These are phyloP conservation scores for Thelonectria olida DNA, from an alignment of 2,329 filamentous ascomycete genomes.

Conservation along the genomic window DNA sequence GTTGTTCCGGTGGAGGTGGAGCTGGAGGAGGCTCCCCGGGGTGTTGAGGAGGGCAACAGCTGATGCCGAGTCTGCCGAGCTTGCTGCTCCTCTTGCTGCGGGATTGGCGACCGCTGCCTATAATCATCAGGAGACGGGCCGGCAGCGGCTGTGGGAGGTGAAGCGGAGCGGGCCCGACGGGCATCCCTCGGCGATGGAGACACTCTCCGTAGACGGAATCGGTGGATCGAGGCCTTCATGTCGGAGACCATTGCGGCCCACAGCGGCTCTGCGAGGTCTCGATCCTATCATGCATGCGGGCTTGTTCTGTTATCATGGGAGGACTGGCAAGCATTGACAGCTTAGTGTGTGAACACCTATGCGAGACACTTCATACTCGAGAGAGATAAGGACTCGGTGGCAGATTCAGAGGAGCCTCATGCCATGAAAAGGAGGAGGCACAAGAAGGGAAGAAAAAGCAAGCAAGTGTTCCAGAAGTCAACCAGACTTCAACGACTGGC, in stretches of 20 bases:
- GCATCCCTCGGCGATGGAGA: slow-evolving; percentile 36
- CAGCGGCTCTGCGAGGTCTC: not conserved
- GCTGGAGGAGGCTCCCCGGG: not conserved
- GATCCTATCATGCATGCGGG: not conserved
- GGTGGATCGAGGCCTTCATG: slow-evolving; percentile 41
- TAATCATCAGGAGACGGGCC: slow-evolving; percentile 27
- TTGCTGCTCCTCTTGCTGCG: slow-evolving; percentile 33
- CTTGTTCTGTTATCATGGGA: not conserved
- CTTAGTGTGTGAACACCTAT: no score
- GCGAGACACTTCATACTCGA: no score
- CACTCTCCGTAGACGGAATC: slow-evolving; percentile 37
- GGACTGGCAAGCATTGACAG: no score
- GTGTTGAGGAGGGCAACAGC: not conserved
- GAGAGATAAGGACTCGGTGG: not conserved
- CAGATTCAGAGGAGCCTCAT: no score
- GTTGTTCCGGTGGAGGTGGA: slow-evolving; percentile 1
- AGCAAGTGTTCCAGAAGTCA: not conserved
- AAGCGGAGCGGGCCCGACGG: slow-evolving; percentile 42
- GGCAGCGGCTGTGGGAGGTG: slow-evolving; percentile 25
- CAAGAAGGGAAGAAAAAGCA: slow-evolving; percentile 1
- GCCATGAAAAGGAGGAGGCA: not conserved
- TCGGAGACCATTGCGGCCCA: slow-evolving; percentile 38
- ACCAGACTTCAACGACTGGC: slow-evolving; percentile 4
- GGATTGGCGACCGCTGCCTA: slow-evolving; percentile 5
- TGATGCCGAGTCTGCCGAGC: not conserved